Conservation (phyloP, 1,139 yeast species). For the Blastobotrys serpentis region DNA sequence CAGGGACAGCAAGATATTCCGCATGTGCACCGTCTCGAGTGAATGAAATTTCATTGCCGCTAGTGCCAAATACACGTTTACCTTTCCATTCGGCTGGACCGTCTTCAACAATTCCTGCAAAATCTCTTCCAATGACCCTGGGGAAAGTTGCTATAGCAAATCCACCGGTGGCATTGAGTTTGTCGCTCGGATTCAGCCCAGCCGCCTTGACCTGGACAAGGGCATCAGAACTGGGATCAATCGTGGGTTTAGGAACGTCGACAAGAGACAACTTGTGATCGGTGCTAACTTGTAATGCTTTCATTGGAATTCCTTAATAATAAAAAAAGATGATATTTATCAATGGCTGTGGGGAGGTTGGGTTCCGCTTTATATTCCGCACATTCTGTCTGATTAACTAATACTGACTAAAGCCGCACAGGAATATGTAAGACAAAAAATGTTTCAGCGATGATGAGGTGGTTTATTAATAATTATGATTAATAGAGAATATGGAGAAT, state of each 20-base stretch:
- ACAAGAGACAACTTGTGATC: neutral
- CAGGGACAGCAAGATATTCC: constrained; percentile 8
- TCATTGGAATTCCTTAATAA: too few species aligned
- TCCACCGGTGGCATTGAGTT: constrained; percentile 6
- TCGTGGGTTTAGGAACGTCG: constrained; percentile 6
- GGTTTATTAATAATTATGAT: too few species aligned
- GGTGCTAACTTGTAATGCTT: constrained; percentile 3
- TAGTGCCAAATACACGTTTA: constrained; percentile 12
- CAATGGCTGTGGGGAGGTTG: too few species aligned
- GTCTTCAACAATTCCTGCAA: constrained; percentile 8
- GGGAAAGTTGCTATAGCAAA: constrained; percentile 10
- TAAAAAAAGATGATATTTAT: too few species aligned
- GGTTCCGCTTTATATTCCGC: too few species aligned
- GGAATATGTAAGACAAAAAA: too few species aligned
- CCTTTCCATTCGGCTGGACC: constrained; percentile 11
- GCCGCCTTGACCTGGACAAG: constrained; percentile 8
- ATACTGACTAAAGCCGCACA: too few species aligned
- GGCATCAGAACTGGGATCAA: constrained; percentile 1
- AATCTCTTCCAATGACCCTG: constrained; percentile 11
- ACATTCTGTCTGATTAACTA: too few species aligned
- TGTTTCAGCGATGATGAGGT: too few species aligned
- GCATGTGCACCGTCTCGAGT: constrained; percentile 12
- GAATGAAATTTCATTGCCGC: constrained; percentile 11
- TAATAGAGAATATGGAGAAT: too few species aligned
- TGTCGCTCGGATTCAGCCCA: constrained; percentile 11